These are phyloP conservation scores for Cucumis cinereus DNA, from an alignment of 306 rosid genomes.

Conservation along the genomic window DNA sequence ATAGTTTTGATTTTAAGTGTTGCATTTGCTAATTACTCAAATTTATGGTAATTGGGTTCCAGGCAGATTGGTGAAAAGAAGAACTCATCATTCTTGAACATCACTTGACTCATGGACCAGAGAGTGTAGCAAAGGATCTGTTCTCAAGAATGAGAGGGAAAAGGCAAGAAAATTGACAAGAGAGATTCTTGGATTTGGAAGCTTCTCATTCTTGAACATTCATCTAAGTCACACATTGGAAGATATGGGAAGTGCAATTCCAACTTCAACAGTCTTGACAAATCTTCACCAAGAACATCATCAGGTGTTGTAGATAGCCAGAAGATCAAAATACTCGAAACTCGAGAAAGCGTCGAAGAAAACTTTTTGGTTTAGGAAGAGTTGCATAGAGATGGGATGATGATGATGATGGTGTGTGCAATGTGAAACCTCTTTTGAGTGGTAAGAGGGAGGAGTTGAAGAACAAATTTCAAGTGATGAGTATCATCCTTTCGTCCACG, in stretches of 20 bases:
- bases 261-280: slow-evolving; percentile 22
- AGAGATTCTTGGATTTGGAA: slow-evolving; percentile 92
- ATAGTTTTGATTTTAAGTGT: background rate
- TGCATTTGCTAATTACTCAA: background rate
- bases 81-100: slow-evolving; percentile 61
- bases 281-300: slow-evolving; percentile 15
- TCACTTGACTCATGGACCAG: slow-evolving; percentile 88
- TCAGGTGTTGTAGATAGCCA: background rate
- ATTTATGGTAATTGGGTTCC: background rate
- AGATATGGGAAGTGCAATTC: slow-evolving; percentile 33
- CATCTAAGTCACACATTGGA: slow-evolving; percentile 33
- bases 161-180: slow-evolving; percentile 59
- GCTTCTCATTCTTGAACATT: slow-evolving; percentile 38
- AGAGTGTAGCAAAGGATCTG: slow-evolving; percentile 54
- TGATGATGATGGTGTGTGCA: slow-evolving; percentile 14
- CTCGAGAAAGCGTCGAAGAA: slow-evolving; percentile 34
- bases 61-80: slow-evolving; percentile 53
- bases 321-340: slow-evolving; percentile 22
- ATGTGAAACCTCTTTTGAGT: slow-evolving; percentile 36
- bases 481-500: slow-evolving; percentile 55
- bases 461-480: slow-evolving; percentile 17
- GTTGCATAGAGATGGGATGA: slow-evolving; percentile 24
- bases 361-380: slow-evolving; percentile 46
- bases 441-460: slow-evolving; percentile 20
- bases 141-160: slow-evolving; percentile 74